Evolutionary conservation across 2,329 filamentous ascomycete genomes (phyloP).

Genomic region (Triangularia setosa): DNA sequence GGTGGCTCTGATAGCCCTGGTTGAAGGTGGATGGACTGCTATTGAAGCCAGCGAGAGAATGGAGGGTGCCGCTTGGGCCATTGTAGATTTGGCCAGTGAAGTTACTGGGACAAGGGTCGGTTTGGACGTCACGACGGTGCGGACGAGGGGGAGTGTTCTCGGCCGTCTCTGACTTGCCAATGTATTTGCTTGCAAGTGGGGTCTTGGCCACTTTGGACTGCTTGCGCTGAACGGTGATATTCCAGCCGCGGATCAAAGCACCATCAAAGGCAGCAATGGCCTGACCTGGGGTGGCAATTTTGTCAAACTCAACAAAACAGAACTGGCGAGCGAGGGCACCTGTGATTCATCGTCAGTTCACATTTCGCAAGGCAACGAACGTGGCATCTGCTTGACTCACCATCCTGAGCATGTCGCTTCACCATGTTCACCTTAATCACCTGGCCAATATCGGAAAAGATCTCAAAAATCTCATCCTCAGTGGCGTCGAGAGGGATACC

Average conservation of each 20-base stretch:
- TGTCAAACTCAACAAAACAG: constrained; percentile 23
- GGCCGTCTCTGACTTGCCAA: background rate
- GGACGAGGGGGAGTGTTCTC: background rate
- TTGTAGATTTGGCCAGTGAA: background rate
- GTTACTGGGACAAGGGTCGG: background rate
- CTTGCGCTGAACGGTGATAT: constrained; percentile 3
- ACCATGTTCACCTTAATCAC: constrained; percentile 34
- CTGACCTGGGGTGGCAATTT: background rate
- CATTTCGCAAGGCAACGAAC: constrained; percentile 11
- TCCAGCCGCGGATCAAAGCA: constrained; percentile 4
- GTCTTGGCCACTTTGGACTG: background rate
- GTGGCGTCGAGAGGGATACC: constrained; percentile 39
- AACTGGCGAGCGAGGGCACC: constrained; percentile 6
- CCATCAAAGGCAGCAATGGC: background rate
- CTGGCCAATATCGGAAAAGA: constrained; percentile 38
- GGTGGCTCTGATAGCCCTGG: background rate
- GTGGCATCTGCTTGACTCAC: constrained; percentile 15
- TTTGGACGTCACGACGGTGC: background rate
- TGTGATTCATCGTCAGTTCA: background rate
- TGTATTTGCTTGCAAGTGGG: background rate
- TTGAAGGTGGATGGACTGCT: background rate
- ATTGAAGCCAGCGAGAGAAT: background rate
- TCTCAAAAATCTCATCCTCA: constrained; percentile 34
- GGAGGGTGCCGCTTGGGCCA: background rate
- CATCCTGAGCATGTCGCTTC: constrained; percentile 10